Percentiles rank a stretch among this genome's conserved stretches.
phyloP scores from a whole-genome alignment of 495 filamentous ascomycete species.

The Penicillium egyptiacum region DNA sequence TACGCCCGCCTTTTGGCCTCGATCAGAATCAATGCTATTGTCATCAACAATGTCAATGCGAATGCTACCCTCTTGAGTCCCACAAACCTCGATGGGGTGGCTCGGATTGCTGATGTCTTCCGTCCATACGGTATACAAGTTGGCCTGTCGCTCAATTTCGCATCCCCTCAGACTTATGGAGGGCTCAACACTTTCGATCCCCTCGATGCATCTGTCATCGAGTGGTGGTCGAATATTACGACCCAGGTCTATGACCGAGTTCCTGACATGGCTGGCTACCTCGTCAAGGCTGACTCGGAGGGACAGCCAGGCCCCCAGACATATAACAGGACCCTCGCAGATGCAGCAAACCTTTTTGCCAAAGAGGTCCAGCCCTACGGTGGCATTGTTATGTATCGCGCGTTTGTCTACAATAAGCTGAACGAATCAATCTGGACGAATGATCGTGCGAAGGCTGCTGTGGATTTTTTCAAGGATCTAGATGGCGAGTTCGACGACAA shows the following conservation, averaged over 20 bases:
- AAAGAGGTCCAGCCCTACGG: slow-evolving; percentile 57
- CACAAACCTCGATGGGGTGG: slow-evolving; percentile 60
- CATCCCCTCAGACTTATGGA: slow-evolving; percentile 58
- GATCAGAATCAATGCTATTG: slow-evolving; percentile 61
- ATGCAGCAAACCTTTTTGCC: slow-evolving; percentile 72
- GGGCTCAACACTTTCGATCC: slow-evolving; percentile 64
- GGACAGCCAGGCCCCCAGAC: slow-evolving; percentile 69
- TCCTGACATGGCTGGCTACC: slow-evolving; percentile 67
- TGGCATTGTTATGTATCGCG: slow-evolving; percentile 71
- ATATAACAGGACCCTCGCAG: slow-evolving; percentile 67
- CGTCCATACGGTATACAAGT: slow-evolving; percentile 67
- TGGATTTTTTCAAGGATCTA: slow-evolving; percentile 63
- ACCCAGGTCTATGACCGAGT: slow-evolving; percentile 57
- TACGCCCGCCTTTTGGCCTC: slow-evolving; percentile 71
- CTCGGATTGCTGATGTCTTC: slow-evolving; percentile 61
- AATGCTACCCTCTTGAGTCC: slow-evolving; percentile 55
- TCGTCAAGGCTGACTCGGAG: slow-evolving; percentile 74
- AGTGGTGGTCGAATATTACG: slow-evolving; percentile 62
- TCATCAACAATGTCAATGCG: slow-evolving; percentile 76
- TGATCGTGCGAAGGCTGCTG: slow-evolving; percentile 68
- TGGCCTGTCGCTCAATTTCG: slow-evolving; percentile 67
- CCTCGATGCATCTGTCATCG: slow-evolving; percentile 55
- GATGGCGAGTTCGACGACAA: slow-evolving; percentile 69
- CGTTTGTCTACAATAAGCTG: slow-evolving; percentile 68
- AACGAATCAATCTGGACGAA: slow-evolving; percentile 60